Base-by-base conservation (phyloP, 2,329 filamentous ascomycete genomes). In the Trichoderma endophyticum region DNA sequence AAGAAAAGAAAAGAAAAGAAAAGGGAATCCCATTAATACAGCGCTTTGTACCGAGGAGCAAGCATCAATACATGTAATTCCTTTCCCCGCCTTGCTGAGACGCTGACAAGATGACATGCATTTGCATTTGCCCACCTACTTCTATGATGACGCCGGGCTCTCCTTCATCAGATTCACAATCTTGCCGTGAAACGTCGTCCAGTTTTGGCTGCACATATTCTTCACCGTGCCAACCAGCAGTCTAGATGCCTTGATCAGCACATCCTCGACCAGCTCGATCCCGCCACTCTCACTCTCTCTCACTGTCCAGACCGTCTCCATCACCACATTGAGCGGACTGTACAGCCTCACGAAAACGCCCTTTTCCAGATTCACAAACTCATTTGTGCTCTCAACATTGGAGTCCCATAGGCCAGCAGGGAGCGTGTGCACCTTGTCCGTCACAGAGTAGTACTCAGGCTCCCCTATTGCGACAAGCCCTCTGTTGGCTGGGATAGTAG, bases 351-450 rank as follows among this genome's bases (percentile, higher is more conserved):
- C 84, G 77, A 87, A 88, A 7, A 87, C 75, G 21, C 87, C 87
- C 32, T 78, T 81, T n/a, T 80, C 80, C 21, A 85, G 79, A 73
- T 87, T 79, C 21, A 85, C 84, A 73, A 89, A 86, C 78, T 89
- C 87, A 76, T 87, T 87, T 6, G 78, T 84, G 80, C 86, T 88
- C 67, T 85, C 82, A 7, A 89, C 84, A 62, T 85, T 84, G 66
- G 82, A 85, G 76, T 87, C 86, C 86, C 86, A 89, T 32, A 89
- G 81, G 3, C 86, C 86, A 15, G 86, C 86, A 4, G 87, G 86
- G 28, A 89, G 80, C 48, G 86, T 81, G 75, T 88, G 86, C 8
- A 88, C 82, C 48, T 82, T 80, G 73, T 87, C 85, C 7, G 82
- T 86, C 28, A 88, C 85, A 36, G 81, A 80, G 79, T 85, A 89